These are phyloP conservation scores for Apiospora hydei DNA, from an alignment of 2,329 filamentous ascomycete species.

Conservation along the genomic window DNA sequence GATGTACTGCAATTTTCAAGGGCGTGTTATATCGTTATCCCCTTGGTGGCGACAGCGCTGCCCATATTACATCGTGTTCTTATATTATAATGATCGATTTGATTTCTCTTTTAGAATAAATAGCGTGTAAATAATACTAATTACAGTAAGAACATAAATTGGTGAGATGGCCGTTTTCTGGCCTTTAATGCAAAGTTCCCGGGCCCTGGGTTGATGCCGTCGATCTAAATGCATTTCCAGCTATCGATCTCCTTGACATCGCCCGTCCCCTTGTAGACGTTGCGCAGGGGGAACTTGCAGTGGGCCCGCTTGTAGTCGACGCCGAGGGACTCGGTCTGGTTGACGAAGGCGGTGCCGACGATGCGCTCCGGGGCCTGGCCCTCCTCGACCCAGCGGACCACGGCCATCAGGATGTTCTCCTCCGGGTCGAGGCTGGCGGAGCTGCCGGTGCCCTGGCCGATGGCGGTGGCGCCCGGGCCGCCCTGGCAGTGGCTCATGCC, in stretches of 20 bases:
- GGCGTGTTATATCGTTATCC: no score
- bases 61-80: no score
- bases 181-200: not conserved
- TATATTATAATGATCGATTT: not conserved
- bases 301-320: slow-evolving; percentile 31
- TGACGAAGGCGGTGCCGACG: slow-evolving; percentile 33
- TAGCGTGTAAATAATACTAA: not conserved
- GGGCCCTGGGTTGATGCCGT: not conserved
- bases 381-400: slow-evolving; percentile 56
- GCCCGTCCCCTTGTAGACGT: slow-evolving; percentile 30
- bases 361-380: slow-evolving; percentile 47
- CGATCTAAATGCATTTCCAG: slow-evolving; percentile 12
- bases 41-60: no score
- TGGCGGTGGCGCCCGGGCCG: slow-evolving; percentile 48
- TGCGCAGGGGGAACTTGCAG: slow-evolving; percentile 31
- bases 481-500: slow-evolving; percentile 59
- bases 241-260: slow-evolving; percentile 12
- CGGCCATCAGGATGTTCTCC: slow-evolving; percentile 51
- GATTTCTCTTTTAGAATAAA: not conserved
- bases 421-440: slow-evolving; percentile 41
- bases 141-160: not conserved
- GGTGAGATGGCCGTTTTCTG: not conserved
- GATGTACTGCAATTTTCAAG: no score
- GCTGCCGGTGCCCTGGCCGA: slow-evolving; percentile 36
- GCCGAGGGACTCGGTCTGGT: slow-evolving; percentile 26